phyloP scores from a whole-genome alignment of 192 early-diverging fungal species.

The Coemansia furcata region DNA sequence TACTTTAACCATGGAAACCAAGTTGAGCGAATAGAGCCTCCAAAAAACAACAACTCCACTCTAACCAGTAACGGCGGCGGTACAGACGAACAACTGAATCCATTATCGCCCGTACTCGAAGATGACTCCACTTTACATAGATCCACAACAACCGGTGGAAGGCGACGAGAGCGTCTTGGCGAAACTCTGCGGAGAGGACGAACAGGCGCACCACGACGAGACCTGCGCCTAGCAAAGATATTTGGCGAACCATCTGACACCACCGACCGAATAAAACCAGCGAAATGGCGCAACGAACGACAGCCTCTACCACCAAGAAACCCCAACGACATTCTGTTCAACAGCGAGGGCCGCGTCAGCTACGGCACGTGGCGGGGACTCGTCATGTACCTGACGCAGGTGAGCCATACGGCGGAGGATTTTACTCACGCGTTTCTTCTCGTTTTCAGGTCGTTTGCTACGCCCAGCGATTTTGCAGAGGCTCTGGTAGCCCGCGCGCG shows the following conservation, averaged over 20 bases:
- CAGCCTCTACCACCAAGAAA: background rate
- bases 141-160: background rate
- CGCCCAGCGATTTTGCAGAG: conserved; percentile 61
- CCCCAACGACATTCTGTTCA: conserved; percentile 23
- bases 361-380: conserved; percentile 50
- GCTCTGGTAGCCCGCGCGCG: conserved; percentile 67
- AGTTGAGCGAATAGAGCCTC: conserved; percentile 16
- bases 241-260: conserved; percentile 21
- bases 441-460: conserved; percentile 82
- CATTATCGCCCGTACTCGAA: background rate
- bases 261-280: background rate
- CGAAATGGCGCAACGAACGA: background rate
- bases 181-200: conserved; percentile 19
- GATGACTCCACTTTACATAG: background rate
- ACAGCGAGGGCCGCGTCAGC: conserved; percentile 49
- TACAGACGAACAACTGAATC: background rate
- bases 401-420: conserved; percentile 26
- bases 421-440: conserved; percentile 76
- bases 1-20: conserved; percentile 42
- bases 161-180: conserved; percentile 21
- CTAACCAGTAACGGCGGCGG: background rate
- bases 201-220: conserved; percentile 14
- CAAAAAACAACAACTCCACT: background rate
- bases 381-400: conserved; percentile 54
- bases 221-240: conserved; percentile 26